Base-by-base conservation (phyloP, 345 rosid species). In the Euphorbia peplus region DNA sequence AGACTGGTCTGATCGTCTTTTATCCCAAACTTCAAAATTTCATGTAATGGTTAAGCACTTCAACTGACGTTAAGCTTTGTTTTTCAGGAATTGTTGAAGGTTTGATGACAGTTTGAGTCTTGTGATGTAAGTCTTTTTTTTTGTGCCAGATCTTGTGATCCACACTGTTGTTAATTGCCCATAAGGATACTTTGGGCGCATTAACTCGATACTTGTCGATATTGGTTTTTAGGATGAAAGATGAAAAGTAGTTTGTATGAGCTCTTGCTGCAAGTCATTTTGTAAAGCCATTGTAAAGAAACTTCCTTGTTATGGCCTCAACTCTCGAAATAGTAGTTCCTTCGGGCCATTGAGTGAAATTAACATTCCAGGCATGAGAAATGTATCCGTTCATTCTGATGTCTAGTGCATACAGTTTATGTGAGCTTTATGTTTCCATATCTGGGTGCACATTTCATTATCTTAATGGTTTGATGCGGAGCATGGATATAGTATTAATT, bases 31-130 rank as follows among this genome's bases (percentile, higher is more conserved):
- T 32, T 62, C 25, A 22, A 41, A 22, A 24, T 39, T 60, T 44
- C 6, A 32, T 80, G 14, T 4, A 58, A 57, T 69, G 63, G 60
- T 61, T 37, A 8, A 53, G 11, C 46, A 29, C 8, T 21, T 53
- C 13, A 47, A 5, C 64, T 59, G 35, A 30, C 26, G 22, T 53
- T 52, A 25, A 25, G 47, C 41, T 55, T 60, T 47, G 24, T 75
- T 32, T 80, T 64, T 63, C 86, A 82, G 88, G 86, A 84, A 67
- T 73, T 80, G 83, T 70, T 82, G 70, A 78, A 66, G 60, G 84
- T 84, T 64, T 84, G 71, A 70, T 42, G 60, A 26, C 16, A 18
- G 53, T 42, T 24, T 56, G 81, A 63, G 65, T 60, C 21, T 51
- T 65, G 61, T 47, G 32, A 29, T 24, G 21, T 19, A 42, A 42